Percentiles rank a stretch among this genome's conserved stretches.
Evolutionary conservation across 805 yeast species (phyloP).

Genomic region (Aciculoconidium aculeatum): DNA sequence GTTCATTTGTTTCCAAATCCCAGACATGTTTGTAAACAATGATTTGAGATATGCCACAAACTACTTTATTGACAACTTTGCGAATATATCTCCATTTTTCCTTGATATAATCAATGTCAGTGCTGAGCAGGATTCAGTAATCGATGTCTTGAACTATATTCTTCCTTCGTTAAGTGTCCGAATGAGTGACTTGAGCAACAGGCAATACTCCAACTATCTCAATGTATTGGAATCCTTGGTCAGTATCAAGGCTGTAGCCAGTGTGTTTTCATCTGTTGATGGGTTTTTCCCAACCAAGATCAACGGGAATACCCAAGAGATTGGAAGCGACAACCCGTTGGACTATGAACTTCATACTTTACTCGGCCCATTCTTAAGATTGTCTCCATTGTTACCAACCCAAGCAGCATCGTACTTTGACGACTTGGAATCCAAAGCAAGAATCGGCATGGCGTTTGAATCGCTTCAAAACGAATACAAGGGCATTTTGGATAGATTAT

Average conservation of each 20-base stretch:
- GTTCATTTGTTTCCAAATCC: constrained; percentile 60
- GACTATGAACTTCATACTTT: constrained; percentile 57
- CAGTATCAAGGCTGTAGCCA: constrained; percentile 56
- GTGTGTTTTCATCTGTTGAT: constrained; percentile 50
- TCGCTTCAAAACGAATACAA: constrained; percentile 62
- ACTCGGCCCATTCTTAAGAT: constrained; percentile 69
- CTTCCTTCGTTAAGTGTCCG: constrained; percentile 38
- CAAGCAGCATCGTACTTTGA: constrained; percentile 43
- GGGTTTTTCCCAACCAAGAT: constrained; percentile 45
- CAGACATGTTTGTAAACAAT: constrained; percentile 50
- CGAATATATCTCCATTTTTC: constrained; percentile 36
- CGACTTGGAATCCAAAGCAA: constrained; percentile 23
- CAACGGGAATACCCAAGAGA: no score
- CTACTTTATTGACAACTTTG: constrained; percentile 16
- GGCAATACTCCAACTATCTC: constrained; percentile 48
- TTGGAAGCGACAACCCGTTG: constrained; percentile 33
- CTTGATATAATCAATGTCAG: constrained; percentile 53
- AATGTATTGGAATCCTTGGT: constrained; percentile 54
- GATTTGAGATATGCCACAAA: constrained; percentile 25
- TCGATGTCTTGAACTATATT: constrained; percentile 54
- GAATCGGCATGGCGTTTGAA: constrained; percentile 46
- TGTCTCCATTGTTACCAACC: constrained; percentile 66
- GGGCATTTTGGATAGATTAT: constrained; percentile 55
- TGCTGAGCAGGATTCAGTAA: constrained; percentile 57
- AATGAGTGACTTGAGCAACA: constrained; percentile 42